Evolutionary conservation across 2,329 filamentous ascomycete species (phyloP), one percentile per base, ranked within the genome.

Genomic region (Trichoderma hamatum): DNA sequence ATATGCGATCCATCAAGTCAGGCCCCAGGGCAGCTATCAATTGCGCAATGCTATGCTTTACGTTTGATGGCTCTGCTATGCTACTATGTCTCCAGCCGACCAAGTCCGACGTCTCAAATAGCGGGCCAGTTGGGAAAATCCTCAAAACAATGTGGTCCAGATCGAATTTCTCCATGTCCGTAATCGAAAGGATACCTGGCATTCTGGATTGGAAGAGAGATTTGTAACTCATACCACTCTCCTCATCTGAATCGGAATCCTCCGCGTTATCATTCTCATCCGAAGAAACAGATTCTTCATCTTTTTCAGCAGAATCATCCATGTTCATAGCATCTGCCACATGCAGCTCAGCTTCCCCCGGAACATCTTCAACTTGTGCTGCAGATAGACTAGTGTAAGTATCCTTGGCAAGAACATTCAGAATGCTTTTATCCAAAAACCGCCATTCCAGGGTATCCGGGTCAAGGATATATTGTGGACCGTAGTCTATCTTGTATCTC

Each of bases 401-500:
- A 64, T 86, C 84, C 67, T 81, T 78, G 71, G 90, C 86, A 39
- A 86, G 81, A 10, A 85, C 73, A 2, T 74, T 77, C 58, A 89
- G 76, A 1, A 87, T 75, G 3, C 82, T 79, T 43, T 83, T 79
- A 72, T 89, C 85, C 24, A 93, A 76, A 0, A 82, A 80, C 71
- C 89, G 82, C 90, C 91, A 93, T 10, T 80, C 76, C 71, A 90
- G 82, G 0, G 84, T 85, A 71, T 89, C 86, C 0, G 91, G 90
- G 72, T 94, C 90, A 13, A 95, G 84, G 13, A 96, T 85, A 74
- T 90, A 87, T 75, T 93, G 91, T 1, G 92, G 92, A 13, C 84
- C 83, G 77, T 92, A 96, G 75, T 94, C 90, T 69, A 89, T 90
- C 82, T 96, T 96, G 82, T 96, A 96, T 73, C 85, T 84, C 92